Evolutionary conservation across 1,284 basidiomycete species (phyloP).

Genomic region (Porphyrellus sp.): DNA sequence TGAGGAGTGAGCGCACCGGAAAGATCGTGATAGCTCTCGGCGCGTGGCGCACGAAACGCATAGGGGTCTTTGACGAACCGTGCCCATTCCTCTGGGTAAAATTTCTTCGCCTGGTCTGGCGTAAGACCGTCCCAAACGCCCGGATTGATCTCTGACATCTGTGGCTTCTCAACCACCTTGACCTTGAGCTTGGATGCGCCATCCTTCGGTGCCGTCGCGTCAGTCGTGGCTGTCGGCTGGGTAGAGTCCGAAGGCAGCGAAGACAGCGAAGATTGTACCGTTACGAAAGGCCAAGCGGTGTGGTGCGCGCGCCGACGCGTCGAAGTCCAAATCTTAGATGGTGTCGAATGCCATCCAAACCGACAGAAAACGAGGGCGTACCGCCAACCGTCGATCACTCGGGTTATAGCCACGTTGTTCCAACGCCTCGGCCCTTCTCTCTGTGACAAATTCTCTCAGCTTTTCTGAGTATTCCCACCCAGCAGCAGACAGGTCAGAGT

Average conservation of each 20-base stretch:
- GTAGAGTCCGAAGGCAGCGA: slow-evolving; percentile 8
- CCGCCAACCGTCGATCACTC: slow-evolving; percentile 69
- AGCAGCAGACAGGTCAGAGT: slow-evolving; percentile 91
- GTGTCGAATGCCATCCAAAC: neutral
- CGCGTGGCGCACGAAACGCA: slow-evolving; percentile 86
- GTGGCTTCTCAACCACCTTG: slow-evolving; percentile 90
- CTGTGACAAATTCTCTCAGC: slow-evolving; percentile 81
- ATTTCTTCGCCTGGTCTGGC: slow-evolving; percentile 84
- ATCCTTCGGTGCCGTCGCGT: slow-evolving; percentile 4
- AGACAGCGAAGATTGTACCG: slow-evolving; percentile 17
- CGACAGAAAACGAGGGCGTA: slow-evolving; percentile 38
- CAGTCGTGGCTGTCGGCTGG: neutral
- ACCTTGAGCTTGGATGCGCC: slow-evolving; percentile 43
- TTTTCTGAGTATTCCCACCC: slow-evolving; percentile 94
- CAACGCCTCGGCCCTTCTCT: slow-evolving; percentile 66
- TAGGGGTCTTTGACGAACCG: slow-evolving; percentile 92
- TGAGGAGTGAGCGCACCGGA: slow-evolving; percentile 47
- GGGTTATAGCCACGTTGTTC: slow-evolving; percentile 66
- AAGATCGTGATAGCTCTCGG: slow-evolving; percentile 91
- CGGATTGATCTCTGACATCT: slow-evolving; percentile 98
- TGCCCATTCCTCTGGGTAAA: slow-evolving; percentile 93
- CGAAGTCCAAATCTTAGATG: slow-evolving; percentile 89
- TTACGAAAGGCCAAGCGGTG: slow-evolving; percentile 93
- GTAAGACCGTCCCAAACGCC: slow-evolving; percentile 95
- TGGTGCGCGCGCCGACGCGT: slow-evolving; percentile 90